Percentiles rank a stretch among this genome's conserved stretches.
phyloP scores from a whole-genome alignment of 306 rosid genomes.

The Crataegus laevigata region DNA sequence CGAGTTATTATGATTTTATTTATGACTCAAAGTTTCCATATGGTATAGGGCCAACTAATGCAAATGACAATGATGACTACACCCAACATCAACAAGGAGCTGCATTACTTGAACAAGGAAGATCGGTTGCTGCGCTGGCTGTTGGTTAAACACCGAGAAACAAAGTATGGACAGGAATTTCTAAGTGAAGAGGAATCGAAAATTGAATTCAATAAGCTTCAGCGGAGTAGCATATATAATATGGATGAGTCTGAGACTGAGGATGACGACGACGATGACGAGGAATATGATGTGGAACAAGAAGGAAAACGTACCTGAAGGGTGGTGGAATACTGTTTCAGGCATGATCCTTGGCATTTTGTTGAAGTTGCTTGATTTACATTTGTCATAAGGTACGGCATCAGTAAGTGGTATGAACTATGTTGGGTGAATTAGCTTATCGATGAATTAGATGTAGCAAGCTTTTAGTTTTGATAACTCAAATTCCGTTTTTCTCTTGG shows the following conservation, averaged over 20 bases:
- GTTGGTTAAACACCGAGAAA: conserved; percentile 60
- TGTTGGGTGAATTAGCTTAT: neutral
- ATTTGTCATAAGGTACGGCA: neutral
- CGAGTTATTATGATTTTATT: neutral
- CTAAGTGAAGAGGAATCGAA: conserved; percentile 31
- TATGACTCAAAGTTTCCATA: neutral
- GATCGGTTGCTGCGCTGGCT: conserved; percentile 82
- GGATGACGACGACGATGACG: conserved; percentile 24
- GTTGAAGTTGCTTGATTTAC: neutral
- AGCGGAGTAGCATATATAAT: conserved; percentile 9
- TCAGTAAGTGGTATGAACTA: neutral
- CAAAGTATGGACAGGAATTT: conserved; percentile 40
- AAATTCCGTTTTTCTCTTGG: neutral
- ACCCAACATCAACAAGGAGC: conserved; percentile 82
- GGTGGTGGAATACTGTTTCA: neutral
- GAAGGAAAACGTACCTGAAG: conserved; percentile 16
- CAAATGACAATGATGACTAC: conserved; percentile 97
- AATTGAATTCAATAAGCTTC: conserved; percentile 18
- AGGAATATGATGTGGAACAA: conserved; percentile 16
- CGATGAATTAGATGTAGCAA: neutral
- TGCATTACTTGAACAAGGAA: conserved; percentile 90
- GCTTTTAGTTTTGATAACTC: neutral
- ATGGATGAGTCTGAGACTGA: neutral
- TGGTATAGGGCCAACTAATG: conserved; percentile 71
- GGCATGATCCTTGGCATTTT: neutral